A percentile compares a stretch with the other conserved stretches of the same genome.
These are phyloP conservation scores for Syzygium aromaticum DNA, from an alignment of 345 rosid genomes.

Conservation along the genomic window DNA sequence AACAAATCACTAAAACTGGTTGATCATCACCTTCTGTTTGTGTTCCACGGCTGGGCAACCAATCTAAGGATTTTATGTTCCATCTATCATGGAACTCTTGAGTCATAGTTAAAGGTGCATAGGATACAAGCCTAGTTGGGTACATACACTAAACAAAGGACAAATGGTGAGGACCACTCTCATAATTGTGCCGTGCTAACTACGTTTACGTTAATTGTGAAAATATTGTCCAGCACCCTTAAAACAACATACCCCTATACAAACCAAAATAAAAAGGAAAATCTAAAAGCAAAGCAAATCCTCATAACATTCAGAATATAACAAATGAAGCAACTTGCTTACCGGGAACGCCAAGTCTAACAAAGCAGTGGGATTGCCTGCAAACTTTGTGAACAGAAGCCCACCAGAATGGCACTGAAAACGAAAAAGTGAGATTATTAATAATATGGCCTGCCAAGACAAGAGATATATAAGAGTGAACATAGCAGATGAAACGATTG, in stretches of 20 bases:
- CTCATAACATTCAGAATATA: not conserved
- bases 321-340: conserved; percentile 7
- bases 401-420: conserved; percentile 92
- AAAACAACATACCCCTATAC: not conserved
- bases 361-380: conserved; percentile 84
- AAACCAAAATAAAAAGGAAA: not conserved
- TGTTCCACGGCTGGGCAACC: not conserved
- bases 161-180: not conserved
- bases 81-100: not conserved
- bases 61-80: not conserved
- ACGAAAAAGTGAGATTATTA: not conserved
- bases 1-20: not conserved
- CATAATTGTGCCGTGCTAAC: not conserved
- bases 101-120: not conserved
- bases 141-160: not conserved
- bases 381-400: conserved; percentile 88
- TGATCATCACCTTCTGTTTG: not conserved
- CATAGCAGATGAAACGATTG: not conserved
- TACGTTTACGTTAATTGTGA: not conserved
- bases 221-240: not conserved
- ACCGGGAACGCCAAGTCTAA: conserved; percentile 95
- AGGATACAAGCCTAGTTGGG: not conserved
- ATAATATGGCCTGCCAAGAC: not conserved
- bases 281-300: not conserved
- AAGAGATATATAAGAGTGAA: not conserved